Evolutionary conservation across 2,329 filamentous ascomycete species (phyloP).

Genomic region (Fusarium tuaranense): DNA sequence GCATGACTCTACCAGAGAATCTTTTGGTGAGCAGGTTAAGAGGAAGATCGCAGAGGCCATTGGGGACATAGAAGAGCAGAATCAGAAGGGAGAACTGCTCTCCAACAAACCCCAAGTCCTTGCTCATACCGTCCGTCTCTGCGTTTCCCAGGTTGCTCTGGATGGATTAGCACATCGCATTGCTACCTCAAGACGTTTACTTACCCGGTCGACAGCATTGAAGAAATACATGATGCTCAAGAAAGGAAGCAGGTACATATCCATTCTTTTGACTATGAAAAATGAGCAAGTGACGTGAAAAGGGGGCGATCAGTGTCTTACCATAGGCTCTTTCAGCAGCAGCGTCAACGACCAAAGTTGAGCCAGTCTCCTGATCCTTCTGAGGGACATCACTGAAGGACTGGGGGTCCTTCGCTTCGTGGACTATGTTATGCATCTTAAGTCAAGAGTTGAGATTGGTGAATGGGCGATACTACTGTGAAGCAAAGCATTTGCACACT

Average conservation of each 20-base stretch:
- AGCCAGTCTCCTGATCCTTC: neutral
- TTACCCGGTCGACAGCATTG: constrained; percentile 35
- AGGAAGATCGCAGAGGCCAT: constrained; percentile 61
- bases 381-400: neutral
- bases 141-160: constrained; percentile 61
- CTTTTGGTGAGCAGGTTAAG: constrained; percentile 61
- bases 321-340: constrained; percentile 2
- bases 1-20: constrained; percentile 50
- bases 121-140: constrained; percentile 58
- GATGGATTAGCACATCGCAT: neutral
- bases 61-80: constrained; percentile 63
- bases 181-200: neutral
- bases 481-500: neutral
- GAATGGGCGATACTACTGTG: neutral
- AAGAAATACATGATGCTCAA: constrained; percentile 52
- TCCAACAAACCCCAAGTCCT: constrained; percentile 55
- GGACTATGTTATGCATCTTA: neutral
- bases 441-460: neutral
- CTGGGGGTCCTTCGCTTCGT: neutral
- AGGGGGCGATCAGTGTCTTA: neutral
- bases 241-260: constrained; percentile 56
- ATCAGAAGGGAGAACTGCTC: constrained; percentile 59
- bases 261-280: constrained; percentile 51
- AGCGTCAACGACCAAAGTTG: neutral
- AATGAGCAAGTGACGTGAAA: neutral